Base-by-base conservation (phyloP, 805 yeast species). In the Priceomyces haplophilus region DNA sequence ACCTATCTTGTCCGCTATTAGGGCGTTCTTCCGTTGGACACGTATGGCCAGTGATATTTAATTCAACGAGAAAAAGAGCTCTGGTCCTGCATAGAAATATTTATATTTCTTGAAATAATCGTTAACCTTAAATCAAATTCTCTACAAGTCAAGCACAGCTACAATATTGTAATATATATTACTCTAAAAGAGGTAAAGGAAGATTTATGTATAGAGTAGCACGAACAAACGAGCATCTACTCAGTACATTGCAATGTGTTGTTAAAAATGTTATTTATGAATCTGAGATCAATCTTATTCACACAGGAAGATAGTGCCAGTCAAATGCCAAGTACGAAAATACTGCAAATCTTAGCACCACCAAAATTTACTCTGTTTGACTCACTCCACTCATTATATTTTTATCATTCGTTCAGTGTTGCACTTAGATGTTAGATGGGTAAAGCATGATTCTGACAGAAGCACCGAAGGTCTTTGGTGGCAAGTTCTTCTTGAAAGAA, bases 381-480 rank as follows among this genome's bases (percentile, higher is more conserved):
- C 39, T 32, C 35, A 17, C 19, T 16, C 39, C 39, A 23, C 31
- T 36, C 39, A 23, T 36, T 25, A 36, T 36, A 35, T 42, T 24
- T 33, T 40, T 20, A 40, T 33, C 21, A 36, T 31, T 33, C 27
- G 33, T 24, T 30, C 40, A 35, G 30, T 37, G 45, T 44, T 42
- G 52, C 41, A 61, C 62, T 85, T 91, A 91, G 88, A 91, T 93
- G 96, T 85, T 90, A 61, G 98, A 91, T 80, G 99, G 99, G 87
- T 91, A 91, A 78, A 91, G 90, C 96, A 93, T 89, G 82, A 93
- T 83, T 83, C 99, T 88, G 73, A 93, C 98, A 59, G 96, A 85
- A 72, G 99, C 97, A 80, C 99, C 99, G 75, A 93, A 91, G 65
- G 98, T 89, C 87, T 91, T 90, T 63, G 99, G 90, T 76, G 99